Base-by-base conservation (phyloP, 208 protist genomes). In the Lotmaria passim region DNA sequence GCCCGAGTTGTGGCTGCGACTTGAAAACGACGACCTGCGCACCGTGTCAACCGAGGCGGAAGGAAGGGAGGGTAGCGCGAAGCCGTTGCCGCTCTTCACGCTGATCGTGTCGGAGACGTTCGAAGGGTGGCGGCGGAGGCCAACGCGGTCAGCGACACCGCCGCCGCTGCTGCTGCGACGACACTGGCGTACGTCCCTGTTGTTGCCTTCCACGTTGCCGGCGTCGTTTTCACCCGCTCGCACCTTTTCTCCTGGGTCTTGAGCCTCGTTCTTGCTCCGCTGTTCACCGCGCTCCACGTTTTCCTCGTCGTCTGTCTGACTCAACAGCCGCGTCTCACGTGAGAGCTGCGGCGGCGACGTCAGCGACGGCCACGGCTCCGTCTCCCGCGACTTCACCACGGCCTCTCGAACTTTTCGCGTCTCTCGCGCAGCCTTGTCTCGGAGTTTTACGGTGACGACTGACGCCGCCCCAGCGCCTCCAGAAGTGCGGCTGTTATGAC, bases 21-120 rank as follows among this genome's bases (percentile, higher is more conserved):
- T 63, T 28, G 39, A 39, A 17, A 63, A 63, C 6, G 58, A 63
- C 17, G 43, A 51, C 30, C 52, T 63, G 6, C 58, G 43, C n/a
- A 39, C 0, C 6, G 21, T 63, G 28, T 52, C 58, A 0, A 12
- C 14, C 6, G 38, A 51, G 24, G 67, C 31, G 30, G 56, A 64
- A 17, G 56, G 55, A 26, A 44, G 58, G 0, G 53, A 65, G 19
- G 48, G 43, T 24, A 50, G 44, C 46, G 46, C 23, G 15, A 39
- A 31, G 36, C 31, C 62, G 24, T 57, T 73, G 36, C 48, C 34
- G 39, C 62, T 50, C 23, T 24, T n/a, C 17, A 39, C 56, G 19
- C 46, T 73, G 31, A 33, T 33, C 31, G 31, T 44, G 34, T 69
- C 51, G 4, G 36, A 52, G 3, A 21, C 23, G 10, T 21, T 26